A percentile compares a stretch with the other conserved stretches of the same genome.
phyloP scores from a whole-genome alignment of 768 basidiomycete species.

The Lactifluus piperatus region DNA sequence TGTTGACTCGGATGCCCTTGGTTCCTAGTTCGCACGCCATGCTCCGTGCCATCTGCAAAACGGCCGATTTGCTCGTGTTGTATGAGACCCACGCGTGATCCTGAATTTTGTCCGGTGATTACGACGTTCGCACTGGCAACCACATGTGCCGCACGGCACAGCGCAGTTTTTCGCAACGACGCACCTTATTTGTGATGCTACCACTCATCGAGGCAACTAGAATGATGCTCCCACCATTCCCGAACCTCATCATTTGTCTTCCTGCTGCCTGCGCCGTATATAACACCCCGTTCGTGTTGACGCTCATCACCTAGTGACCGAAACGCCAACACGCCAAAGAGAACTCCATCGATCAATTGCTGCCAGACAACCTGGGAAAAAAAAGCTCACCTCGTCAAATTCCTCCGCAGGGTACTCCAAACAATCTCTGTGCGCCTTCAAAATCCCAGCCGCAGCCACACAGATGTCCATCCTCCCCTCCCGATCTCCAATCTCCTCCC shows the following conservation, averaged over 20 bases:
- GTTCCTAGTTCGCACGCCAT: constrained; percentile 74
- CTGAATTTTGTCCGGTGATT: constrained; percentile 30
- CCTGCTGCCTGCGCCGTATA: constrained; percentile 32
- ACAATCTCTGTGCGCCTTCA: constrained; percentile 51
- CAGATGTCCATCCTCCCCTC: constrained; percentile 71
- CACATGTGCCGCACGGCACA: background rate
- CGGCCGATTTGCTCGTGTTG: constrained; percentile 69
- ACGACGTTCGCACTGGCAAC: background rate
- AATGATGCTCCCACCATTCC: constrained; percentile 33
- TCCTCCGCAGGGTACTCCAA: constrained; percentile 56
- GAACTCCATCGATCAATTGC: background rate
- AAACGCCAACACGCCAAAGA: background rate
- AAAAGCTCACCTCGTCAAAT: constrained; percentile 46
- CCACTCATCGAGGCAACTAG: constrained; percentile 38
- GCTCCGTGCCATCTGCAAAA: constrained; percentile 72
- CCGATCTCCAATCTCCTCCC: constrained; percentile 49
- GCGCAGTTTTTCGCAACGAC: constrained; percentile 15
- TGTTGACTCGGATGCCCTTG: constrained; percentile 62
- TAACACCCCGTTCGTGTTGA: constrained; percentile 44
- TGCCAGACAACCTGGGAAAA: background rate
- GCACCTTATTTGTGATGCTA: constrained; percentile 56
- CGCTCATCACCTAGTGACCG: constrained; percentile 45
- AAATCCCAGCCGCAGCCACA: constrained; percentile 69
- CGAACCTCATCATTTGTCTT: constrained; percentile 29
- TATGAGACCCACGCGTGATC: constrained; percentile 71